These are phyloP conservation scores for Xylariaceae sp. DNA, from an alignment of 2,329 filamentous ascomycete genomes.

Conservation along the genomic window DNA sequence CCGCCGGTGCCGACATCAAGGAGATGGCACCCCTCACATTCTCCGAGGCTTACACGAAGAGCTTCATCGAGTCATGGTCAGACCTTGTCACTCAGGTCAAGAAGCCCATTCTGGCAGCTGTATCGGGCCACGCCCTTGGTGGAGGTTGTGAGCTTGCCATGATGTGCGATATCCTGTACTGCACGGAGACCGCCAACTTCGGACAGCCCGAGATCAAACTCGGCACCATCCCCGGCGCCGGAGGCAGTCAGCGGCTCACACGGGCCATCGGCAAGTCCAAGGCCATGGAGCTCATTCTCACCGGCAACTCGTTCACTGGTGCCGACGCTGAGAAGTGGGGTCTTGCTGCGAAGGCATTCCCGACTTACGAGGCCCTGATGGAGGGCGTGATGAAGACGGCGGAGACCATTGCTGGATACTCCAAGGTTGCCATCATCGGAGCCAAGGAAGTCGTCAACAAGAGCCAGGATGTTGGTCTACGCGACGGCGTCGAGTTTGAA, in stretches of 20 bases:
- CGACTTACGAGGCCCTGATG: constrained; percentile 74
- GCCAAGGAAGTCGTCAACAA: constrained; percentile 99
- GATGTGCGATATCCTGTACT: constrained; percentile 96
- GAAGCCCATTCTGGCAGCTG: constrained; percentile 90
- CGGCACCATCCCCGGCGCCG: constrained; percentile 85
- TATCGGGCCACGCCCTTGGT: constrained; percentile 89
- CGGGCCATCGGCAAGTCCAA: constrained; percentile 75
- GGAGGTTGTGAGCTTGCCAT: constrained; percentile 95
- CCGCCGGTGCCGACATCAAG: constrained; percentile 96
- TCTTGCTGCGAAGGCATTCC: constrained; percentile 76
- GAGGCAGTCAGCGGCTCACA: constrained; percentile 84
- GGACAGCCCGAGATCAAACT: constrained; percentile 97
- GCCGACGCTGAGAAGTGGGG: constrained; percentile 86
- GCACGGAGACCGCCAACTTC: constrained; percentile 78
- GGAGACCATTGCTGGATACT: constrained; percentile 82
- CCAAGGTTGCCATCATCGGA: constrained; percentile 78
- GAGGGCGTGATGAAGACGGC: constrained; percentile 77
- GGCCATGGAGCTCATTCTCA: constrained; percentile 89
- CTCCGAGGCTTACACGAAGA: constrained; percentile 74
- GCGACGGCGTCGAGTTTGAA: constrained; percentile 94
- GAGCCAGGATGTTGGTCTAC: constrained; percentile 82
- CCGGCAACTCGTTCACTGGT: constrained; percentile 77
- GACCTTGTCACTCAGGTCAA: constrained; percentile 76
- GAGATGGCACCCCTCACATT: constrained; percentile 96
- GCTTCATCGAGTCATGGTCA: constrained; percentile 96